These are phyloP conservation scores for Aureobasidium vineae DNA, from an alignment of 2,329 filamentous ascomycete genomes.

Conservation along the genomic window DNA sequence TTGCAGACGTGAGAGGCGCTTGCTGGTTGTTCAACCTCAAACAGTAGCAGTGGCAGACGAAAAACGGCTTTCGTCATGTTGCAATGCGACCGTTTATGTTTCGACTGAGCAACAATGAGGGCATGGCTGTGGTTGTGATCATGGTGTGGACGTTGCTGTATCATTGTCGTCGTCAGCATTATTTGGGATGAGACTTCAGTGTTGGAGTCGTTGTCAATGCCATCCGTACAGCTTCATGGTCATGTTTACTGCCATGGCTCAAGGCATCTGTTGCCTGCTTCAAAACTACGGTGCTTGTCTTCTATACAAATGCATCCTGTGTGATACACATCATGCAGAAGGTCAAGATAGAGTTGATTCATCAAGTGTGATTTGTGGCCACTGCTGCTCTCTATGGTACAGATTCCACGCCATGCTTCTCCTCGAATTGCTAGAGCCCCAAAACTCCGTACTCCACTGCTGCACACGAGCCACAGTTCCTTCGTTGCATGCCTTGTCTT, in stretches of 20 bases:
- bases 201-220: not conserved
- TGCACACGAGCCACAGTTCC: conserved; percentile 2
- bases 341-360: not conserved
- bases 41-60: not conserved
- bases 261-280: not conserved
- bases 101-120: too few species aligned
- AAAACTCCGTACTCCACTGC: conserved; percentile 21
- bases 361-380: not conserved
- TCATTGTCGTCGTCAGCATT: too few species aligned
- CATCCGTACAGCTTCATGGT: not conserved
- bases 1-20: not conserved
- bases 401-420: conserved; percentile 22
- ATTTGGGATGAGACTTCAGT: not conserved
- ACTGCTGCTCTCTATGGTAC: conserved; percentile 20
- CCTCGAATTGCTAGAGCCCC: conserved; percentile 6
- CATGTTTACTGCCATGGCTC: not conserved
- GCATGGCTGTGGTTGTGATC: not conserved
- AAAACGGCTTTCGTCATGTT: not conserved
- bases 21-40: not conserved
- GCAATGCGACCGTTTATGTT: not conserved
- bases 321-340: not conserved
- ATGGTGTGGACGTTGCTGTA: too few species aligned
- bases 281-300: not conserved
- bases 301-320: not conserved
- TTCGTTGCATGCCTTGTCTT: conserved; percentile 5